Evolutionary conservation across 768 basidiomycete species (phyloP), one percentile per base, ranked within the genome.

Genomic region (Lactarius hengduanensis): DNA sequence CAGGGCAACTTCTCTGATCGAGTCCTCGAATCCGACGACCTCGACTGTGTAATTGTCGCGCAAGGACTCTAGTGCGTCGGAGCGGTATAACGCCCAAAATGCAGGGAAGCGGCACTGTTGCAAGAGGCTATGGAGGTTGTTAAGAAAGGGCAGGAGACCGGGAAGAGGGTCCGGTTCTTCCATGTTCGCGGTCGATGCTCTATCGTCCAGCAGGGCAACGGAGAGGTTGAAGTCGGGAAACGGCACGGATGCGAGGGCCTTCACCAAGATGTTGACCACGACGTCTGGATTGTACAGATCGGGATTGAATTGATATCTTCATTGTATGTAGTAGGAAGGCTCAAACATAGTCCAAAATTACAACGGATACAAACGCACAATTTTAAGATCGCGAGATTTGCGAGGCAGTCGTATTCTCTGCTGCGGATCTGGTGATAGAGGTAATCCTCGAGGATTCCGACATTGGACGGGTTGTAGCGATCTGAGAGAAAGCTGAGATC

Each of bases 401-500:
- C 94, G 50, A 98, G 84, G 72, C 92, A 89, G 77, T 99, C 96
- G 72, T 98, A 98, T 75, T 94, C 91, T 71, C 90, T 88, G 72
- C 86, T 90, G 71, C 90, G 84, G 69, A 94, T 93, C 78, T 99
- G 96, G 76, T 93, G 89, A 77, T 92, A 93, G 66, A 98, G 87
- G 79, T 98, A 98, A 75, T 98, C 96, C 78, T 98, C 96, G 66
- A 98, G 87, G 71, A 95, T 91, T 43, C 86, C 82, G 66, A 96
- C 87, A 76, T 98, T 98, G 61, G 89, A 88, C 53, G 96, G 96
- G 79, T 98, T 98, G 78, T 98, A 98, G 66, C 96, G 90, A 81
- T 98, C 96, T 97, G 65, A 10, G 59, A 61, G 36, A 59, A 53
- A 26, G n/a, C 9, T 41, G 28, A 26, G 59, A 5, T 9, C 4